phyloP scores from a whole-genome alignment of 148 eudicot genomes.

The Tetragonia tetragonoides region DNA sequence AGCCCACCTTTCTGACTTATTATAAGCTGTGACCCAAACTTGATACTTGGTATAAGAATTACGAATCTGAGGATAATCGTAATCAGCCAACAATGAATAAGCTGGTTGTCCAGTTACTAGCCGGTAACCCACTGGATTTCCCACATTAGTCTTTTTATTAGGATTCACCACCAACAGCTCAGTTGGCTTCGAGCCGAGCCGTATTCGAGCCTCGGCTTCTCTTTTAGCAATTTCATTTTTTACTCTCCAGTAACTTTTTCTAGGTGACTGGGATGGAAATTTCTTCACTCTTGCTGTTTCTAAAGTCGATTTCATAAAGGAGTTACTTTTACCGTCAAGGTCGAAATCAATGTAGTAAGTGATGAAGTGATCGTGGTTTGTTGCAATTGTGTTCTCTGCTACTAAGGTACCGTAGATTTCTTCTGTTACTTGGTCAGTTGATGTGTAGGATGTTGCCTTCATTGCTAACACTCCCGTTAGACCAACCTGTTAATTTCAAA shows the following conservation, averaged over 20 bases:
- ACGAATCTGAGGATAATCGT: slow-evolving; percentile 73
- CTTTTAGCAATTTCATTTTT: slow-evolving; percentile 34
- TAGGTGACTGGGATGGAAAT: slow-evolving; percentile 31
- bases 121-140: slow-evolving; percentile 67
- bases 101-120: slow-evolving; percentile 56
- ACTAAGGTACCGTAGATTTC: slow-evolving; percentile 61
- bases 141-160: slow-evolving; percentile 54
- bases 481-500: slow-evolving; percentile 49
- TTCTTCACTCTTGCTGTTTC: slow-evolving; percentile 25
- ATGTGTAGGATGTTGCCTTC: slow-evolving; percentile 61
- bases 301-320: slow-evolving; percentile 39
- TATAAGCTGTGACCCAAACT: slow-evolving; percentile 69
- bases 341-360: slow-evolving; percentile 68
- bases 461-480: slow-evolving; percentile 70
- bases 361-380: slow-evolving; percentile 78
- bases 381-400: slow-evolving; percentile 50
- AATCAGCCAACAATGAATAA: slow-evolving; percentile 41
- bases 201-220: slow-evolving; percentile 48
- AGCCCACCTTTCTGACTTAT: slow-evolving; percentile 77
- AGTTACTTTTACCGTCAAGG: slow-evolving; percentile 43
- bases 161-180: slow-evolving; percentile 53
- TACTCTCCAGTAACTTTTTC: slow-evolving; percentile 80
- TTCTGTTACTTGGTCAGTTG: slow-evolving; percentile 18
- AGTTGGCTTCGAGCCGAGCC: slow-evolving; percentile 41
- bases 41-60: slow-evolving; percentile 72